Evolutionary conservation across 1,139 yeast genomes (phyloP).

Genomic region (Yamadazyma diddensiae): DNA sequence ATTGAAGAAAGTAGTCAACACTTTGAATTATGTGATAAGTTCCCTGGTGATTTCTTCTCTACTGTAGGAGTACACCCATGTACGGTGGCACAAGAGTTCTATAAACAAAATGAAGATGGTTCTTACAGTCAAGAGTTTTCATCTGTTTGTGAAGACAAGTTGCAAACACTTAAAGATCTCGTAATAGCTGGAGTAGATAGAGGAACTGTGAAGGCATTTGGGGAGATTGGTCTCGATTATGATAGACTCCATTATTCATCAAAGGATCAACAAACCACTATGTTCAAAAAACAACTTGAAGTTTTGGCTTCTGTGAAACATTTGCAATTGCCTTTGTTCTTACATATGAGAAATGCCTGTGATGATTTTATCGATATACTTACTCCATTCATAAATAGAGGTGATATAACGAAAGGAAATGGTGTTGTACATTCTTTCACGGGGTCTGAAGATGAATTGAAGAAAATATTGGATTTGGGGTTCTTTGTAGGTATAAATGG

Average conservation of each 20-base stretch:
- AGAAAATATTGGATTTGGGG: constrained; percentile 52
- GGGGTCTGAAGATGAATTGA: constrained; percentile 65
- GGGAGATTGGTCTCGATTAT: constrained; percentile 92
- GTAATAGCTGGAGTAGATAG: constrained; percentile 45
- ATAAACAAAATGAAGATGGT: constrained; percentile 16
- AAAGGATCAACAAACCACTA: constrained; percentile 59
- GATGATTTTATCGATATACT: constrained; percentile 70
- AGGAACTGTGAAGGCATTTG: constrained; percentile 71
- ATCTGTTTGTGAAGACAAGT: constrained; percentile 33
- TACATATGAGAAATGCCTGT: constrained; percentile 88
- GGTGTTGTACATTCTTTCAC: constrained; percentile 95
- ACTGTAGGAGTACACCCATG: constrained; percentile 98
- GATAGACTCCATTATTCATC: constrained; percentile 81
- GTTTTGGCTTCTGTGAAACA: constrained; percentile 47
- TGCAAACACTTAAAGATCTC: constrained; percentile 46
- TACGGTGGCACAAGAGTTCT: constrained; percentile 62
- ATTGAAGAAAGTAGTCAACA: constrained; percentile 58
- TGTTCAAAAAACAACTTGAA: constrained; percentile 71
- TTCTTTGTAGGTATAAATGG: constrained; percentile 86
- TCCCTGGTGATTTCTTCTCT: constrained; percentile 41
- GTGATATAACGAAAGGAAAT: constrained; percentile 33
- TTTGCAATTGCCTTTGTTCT: constrained; percentile 68
- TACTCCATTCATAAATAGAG: constrained; percentile 49
- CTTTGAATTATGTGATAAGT: constrained; percentile 30
- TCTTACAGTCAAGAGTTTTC: constrained; percentile 20